Base-by-base conservation (phyloP, 1,284 basidiomycete genomes). In the Abortiporus biennis region DNA sequence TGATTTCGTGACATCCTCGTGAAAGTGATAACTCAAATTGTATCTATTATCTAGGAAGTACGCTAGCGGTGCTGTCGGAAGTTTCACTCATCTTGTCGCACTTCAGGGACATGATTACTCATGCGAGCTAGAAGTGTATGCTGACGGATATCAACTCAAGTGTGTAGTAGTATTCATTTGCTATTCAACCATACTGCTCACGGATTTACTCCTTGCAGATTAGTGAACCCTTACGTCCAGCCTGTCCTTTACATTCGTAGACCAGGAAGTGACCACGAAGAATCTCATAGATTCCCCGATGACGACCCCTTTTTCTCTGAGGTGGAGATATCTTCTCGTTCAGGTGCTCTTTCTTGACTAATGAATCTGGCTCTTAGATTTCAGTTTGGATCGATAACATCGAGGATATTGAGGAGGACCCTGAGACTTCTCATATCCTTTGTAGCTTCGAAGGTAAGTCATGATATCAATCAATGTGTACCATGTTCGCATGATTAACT, bases 301-400 rank as follows among this genome's bases (percentile, higher is more conserved):
- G 92, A 94, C 56, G 91, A 94, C 59, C 89, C 90, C 11, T 93
- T 93, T 77, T 91, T 92, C 73, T 89, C 87, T 19, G 88, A 93
- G 65, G 66, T 57, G 47, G 55, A 48, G 16, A 15, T 17, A 9
- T 9, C 4, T 22, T 16, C 9, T 33, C 15, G 15, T 19, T 19
- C 35, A 39, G 12, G 20, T 16, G 40, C 32, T 6, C 33, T 15
- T 36, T 33, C 16, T 24, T 37, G 24, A 4, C 32, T 29, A 19
- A 27, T 20, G 19, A 31, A 9, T 3, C 25, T 42, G 21, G 11
- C 29, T 11, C 8, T 16, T 42, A 71, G 70, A 77, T 92, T 34
- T 89, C 87, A 34, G 85, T 86, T 62, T 75, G 87, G 58, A 85
- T 92, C 48, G 88, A 92, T 62, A 72, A 84, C 49, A 78, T 91